A percentile compares a stretch with the other conserved stretches of the same genome.
phyloP scores from a whole-genome alignment of 495 filamentous ascomycete genomes.

The Penicillium nucicola region DNA sequence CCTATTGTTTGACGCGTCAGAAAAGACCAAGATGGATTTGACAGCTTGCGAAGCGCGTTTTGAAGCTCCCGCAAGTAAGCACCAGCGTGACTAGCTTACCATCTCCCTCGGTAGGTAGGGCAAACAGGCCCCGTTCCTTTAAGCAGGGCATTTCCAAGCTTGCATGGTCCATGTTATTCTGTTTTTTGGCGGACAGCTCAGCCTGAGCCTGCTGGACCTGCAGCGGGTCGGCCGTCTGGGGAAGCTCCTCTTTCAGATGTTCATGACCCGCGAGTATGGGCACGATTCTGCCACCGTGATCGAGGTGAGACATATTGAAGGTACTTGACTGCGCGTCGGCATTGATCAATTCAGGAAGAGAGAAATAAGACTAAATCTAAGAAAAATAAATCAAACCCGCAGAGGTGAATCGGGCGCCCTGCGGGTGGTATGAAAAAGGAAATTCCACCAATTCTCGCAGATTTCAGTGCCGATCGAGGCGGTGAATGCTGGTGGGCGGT shows the following conservation, averaged over 20 bases:
- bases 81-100: slow-evolving; percentile 24
- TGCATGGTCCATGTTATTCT: slow-evolving; percentile 14
- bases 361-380: slow-evolving; percentile 5
- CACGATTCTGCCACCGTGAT: slow-evolving; percentile 48
- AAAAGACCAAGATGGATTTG: background rate
- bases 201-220: slow-evolving; percentile 14
- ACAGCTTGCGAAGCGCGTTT: background rate
- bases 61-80: background rate
- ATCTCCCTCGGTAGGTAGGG: slow-evolving; percentile 44
- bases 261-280: slow-evolving; percentile 40
- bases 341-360: slow-evolving; percentile 21
- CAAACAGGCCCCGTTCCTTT: slow-evolving; percentile 37
- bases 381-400: slow-evolving; percentile 17
- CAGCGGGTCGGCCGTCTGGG: slow-evolving; percentile 4
- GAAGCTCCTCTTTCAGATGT: no score
- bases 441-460: slow-evolving; percentile 9
- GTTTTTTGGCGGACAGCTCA: slow-evolving; percentile 8
- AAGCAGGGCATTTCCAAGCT: slow-evolving; percentile 39
- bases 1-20: slow-evolving; percentile 42
- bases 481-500: slow-evolving; percentile 11
- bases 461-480: slow-evolving; percentile 20
- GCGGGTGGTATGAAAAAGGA: slow-evolving; percentile 30
- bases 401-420: slow-evolving; percentile 22
- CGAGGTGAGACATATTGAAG: slow-evolving; percentile 40
- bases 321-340: slow-evolving; percentile 33